These are phyloP conservation scores for Penicillium flavigenum DNA, from an alignment of 495 filamentous ascomycete species.

Conservation along the genomic window DNA sequence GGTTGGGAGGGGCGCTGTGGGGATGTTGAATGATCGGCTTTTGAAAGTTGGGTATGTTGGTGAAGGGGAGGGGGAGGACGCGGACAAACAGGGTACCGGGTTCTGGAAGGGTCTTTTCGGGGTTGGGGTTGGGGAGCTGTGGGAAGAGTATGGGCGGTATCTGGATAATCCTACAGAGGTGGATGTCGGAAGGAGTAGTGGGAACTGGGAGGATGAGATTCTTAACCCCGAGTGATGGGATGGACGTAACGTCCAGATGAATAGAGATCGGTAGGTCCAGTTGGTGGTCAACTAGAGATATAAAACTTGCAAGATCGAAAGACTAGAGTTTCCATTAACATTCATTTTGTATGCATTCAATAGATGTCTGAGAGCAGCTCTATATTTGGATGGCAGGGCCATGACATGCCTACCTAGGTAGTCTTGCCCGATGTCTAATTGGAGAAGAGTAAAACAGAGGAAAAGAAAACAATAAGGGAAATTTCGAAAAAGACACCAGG, in stretches of 20 bases:
- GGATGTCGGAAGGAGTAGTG: slow-evolving; percentile 5
- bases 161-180: slow-evolving; percentile 26
- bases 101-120: slow-evolving; percentile 77
- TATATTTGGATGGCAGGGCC: slow-evolving; percentile 24
- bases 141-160: slow-evolving; percentile 65
- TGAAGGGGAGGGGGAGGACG: slow-evolving; percentile 28
- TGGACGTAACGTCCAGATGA: not conserved
- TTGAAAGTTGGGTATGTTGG: slow-evolving; percentile 53
- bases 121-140: slow-evolving; percentile 62
- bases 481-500: slow-evolving; percentile 36
- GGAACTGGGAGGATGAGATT: slow-evolving; percentile 36
- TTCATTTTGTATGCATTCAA: slow-evolving; percentile 26
- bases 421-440: slow-evolving; percentile 20
- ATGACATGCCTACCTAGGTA: slow-evolving; percentile 16
- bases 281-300: not conserved
- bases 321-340: not conserved
- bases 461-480: slow-evolving; percentile 20
- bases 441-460: slow-evolving; percentile 14
- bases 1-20: slow-evolving; percentile 73
- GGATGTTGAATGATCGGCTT: slow-evolving; percentile 66
- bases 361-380: slow-evolving; percentile 28
- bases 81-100: slow-evolving; percentile 43
- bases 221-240: slow-evolving; percentile 20
- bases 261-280: not conserved
- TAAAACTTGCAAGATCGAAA: not conserved